Evolutionary conservation across 768 basidiomycete genomes (phyloP).

Genomic region (Auriscalpium vulgare): DNA sequence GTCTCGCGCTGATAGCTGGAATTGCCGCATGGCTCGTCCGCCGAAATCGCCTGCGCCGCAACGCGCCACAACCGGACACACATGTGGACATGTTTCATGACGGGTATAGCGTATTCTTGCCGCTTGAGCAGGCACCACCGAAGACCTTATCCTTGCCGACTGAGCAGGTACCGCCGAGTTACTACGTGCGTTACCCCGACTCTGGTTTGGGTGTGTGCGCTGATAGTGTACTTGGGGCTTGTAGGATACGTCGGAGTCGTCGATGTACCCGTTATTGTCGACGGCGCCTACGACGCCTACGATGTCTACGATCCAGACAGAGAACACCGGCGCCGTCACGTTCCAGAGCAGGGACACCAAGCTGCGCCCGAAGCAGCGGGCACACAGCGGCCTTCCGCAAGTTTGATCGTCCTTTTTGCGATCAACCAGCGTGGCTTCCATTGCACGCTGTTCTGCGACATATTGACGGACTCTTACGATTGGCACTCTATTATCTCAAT

Average conservation of each 20-base stretch:
- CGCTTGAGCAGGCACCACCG: not conserved
- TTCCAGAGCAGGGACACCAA: not conserved
- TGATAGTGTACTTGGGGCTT: not conserved
- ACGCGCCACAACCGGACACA: slow-evolving; percentile 12
- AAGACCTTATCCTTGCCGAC: not conserved
- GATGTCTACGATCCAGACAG: too few relatives aligned
- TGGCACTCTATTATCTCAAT: too few relatives aligned
- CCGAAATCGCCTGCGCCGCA: slow-evolving; percentile 17
- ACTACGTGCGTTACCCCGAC: slow-evolving; percentile 6
- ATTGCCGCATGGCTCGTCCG: slow-evolving; percentile 32
- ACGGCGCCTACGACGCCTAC: slow-evolving; percentile 3
- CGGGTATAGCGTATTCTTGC: not conserved
- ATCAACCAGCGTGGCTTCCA: too few relatives aligned
- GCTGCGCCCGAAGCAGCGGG: not conserved
- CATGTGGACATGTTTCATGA: not conserved
- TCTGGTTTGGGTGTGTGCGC: not conserved
- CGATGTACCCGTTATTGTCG: slow-evolving; percentile 6
- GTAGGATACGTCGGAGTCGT: slow-evolving; percentile 15
- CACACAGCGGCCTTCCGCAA: slow-evolving; percentile 10
- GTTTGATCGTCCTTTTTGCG: not conserved
- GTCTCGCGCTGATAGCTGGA: slow-evolving; percentile 33
- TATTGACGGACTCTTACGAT: too few relatives aligned
- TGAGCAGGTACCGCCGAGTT: not conserved
- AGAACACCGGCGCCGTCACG: not conserved
- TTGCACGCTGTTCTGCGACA: too few relatives aligned